Evolutionary conservation across 2,329 filamentous ascomycete genomes (phyloP).

Genomic region (Seiridium unicorne): DNA sequence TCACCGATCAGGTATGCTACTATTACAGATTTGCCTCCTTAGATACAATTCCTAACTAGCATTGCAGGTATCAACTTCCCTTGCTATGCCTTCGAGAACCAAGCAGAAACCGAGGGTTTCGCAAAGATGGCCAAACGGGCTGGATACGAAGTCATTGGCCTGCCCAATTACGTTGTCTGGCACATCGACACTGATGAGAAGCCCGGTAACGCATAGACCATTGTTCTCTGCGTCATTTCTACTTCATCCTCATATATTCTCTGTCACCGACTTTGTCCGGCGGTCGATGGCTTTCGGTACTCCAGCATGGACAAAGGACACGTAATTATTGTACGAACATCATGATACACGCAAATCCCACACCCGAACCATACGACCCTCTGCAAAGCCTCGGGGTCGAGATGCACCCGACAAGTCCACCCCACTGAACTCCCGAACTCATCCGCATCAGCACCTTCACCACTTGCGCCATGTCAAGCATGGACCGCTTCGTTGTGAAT

Average conservation of each 20-base stretch:
- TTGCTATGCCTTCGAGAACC: slow-evolving; percentile 94
- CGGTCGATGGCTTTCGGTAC: slow-evolving; percentile 19
- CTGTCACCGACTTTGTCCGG: slow-evolving; percentile 19
- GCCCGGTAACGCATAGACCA: slow-evolving; percentile 55
- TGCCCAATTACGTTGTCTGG: slow-evolving; percentile 98
- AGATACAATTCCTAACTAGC: not conserved
- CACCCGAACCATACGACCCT: slow-evolving; percentile 14
- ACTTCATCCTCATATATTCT: slow-evolving; percentile 22
- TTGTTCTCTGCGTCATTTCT: slow-evolving; percentile 16
- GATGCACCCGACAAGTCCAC: slow-evolving; percentile 23
- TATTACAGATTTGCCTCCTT: not conserved
- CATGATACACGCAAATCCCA: slow-evolving; percentile 19
- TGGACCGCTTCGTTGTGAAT: not conserved
- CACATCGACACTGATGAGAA: slow-evolving; percentile 97
- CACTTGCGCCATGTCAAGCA: not conserved
- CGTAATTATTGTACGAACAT: slow-evolving; percentile 29
- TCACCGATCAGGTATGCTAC: slow-evolving; percentile 76
- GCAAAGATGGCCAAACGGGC: slow-evolving; percentile 98
- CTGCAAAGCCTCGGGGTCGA: slow-evolving; percentile 14
- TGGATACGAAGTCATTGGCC: slow-evolving; percentile 85
- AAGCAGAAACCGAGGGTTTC: slow-evolving; percentile 97
- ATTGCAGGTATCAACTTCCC: slow-evolving; percentile 90
- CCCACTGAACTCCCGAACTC: too few relatives aligned
- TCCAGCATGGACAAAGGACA: slow-evolving; percentile 20
- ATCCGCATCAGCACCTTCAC: not conserved